A percentile compares a stretch with the other conserved stretches of the same genome.
Evolutionary conservation across 352 stramenopile genomes (phyloP).

Genomic region (Pythium rhizo-oryzae): DNA sequence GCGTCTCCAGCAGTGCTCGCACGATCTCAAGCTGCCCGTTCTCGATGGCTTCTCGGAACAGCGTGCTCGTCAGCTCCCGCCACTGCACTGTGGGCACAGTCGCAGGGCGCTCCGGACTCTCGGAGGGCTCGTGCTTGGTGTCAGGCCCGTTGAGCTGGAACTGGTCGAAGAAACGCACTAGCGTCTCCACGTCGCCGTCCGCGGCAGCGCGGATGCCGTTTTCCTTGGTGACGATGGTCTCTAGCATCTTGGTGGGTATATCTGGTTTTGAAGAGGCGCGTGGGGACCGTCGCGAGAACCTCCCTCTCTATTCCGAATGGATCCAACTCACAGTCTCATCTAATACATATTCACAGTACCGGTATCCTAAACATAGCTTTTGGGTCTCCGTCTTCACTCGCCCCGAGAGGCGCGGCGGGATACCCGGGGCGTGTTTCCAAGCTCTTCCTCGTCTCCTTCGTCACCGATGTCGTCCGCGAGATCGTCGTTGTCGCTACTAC

Average conservation of each 20-base stretch:
- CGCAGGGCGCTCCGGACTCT: neutral
- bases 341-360: too few relatives aligned
- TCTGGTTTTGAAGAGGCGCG: neutral
- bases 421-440: too few relatives aligned
- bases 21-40: conserved; percentile 18
- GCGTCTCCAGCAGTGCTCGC: neutral
- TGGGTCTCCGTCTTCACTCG: too few relatives aligned
- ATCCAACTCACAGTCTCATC: too few relatives aligned
- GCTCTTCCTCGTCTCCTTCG: neutral
- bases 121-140: neutral
- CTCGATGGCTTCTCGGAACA: conserved; percentile 26
- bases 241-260: conserved; percentile 1
- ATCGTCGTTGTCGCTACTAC: neutral
- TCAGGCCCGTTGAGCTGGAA: neutral
- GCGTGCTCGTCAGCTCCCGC: conserved; percentile 6
- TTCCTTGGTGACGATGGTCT: conserved; percentile 19
- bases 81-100: neutral
- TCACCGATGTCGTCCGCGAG: neutral
- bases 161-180: conserved; percentile 9
- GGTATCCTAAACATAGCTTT: too few relatives aligned
- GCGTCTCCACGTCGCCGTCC: conserved; percentile 16
- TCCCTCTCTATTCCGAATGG: too few relatives aligned
- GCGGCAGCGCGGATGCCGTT: conserved; percentile 21
- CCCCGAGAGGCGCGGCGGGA: too few relatives aligned
- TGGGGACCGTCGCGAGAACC: too few relatives aligned